Percentiles rank a stretch among this genome's conserved stretches.
Evolutionary conservation across 2,329 filamentous ascomycete genomes (phyloP).

Genomic region (Aspergillus tamarii): DNA sequence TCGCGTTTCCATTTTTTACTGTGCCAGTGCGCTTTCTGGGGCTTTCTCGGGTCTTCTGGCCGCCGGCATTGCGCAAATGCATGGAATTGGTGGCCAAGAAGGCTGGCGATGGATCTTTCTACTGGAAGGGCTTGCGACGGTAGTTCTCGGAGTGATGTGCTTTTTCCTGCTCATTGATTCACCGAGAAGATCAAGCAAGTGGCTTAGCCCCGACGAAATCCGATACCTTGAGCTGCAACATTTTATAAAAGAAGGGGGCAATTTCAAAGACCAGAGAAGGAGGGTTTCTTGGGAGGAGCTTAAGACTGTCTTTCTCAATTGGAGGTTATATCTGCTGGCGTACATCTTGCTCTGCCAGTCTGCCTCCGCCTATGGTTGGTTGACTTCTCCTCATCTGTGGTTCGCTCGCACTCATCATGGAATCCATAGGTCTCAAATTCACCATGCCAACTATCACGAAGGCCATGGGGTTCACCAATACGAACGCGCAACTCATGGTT

Average conservation of each 20-base stretch:
- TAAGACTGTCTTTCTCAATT: conserved; percentile 10
- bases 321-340: conserved; percentile 27
- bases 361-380: conserved; percentile 27
- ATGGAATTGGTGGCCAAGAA: conserved; percentile 15
- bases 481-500: conserved; percentile 37
- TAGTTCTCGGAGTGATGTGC: conserved; percentile 8
- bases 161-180: conserved; percentile 42
- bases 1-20: conserved; percentile 28
- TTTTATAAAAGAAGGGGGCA: conserved; percentile 17
- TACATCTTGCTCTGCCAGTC: conserved; percentile 32
- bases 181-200: conserved; percentile 39
- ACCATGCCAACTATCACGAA: conserved; percentile 43
- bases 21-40: conserved; percentile 26
- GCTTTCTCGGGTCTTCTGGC: conserved; percentile 46
- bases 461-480: conserved; percentile 38
- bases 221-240: conserved; percentile 14
- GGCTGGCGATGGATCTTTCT: conserved; percentile 49
- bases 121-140: conserved; percentile 44
- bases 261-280: not conserved
- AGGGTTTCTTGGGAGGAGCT: conserved; percentile 11
- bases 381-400: conserved; percentile 1
- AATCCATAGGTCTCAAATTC: conserved; percentile 35
- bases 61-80: conserved; percentile 32
- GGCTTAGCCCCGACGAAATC: conserved; percentile 43
- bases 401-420: conserved; percentile 23